Conservation (phyloP, 441 rosid genomes). For the Eruca vesicaria region DNA sequence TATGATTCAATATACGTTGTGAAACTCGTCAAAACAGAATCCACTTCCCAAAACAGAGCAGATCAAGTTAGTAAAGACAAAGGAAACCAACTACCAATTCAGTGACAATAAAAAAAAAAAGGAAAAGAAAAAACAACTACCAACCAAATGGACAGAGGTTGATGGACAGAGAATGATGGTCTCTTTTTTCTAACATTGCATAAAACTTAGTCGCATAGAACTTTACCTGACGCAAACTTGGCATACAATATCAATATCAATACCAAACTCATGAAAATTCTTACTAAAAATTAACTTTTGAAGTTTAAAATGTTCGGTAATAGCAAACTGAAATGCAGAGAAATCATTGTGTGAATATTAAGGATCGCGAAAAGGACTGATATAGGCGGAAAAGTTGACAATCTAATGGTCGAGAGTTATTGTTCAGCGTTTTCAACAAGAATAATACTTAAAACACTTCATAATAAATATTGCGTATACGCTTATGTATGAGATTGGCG, state of each 20-base stretch:
- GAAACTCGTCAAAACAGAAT: not conserved
- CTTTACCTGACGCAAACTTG: not conserved
- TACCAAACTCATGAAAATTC: not conserved
- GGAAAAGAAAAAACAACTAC: no score
- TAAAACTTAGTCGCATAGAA: no score
- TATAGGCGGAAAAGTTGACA: not conserved
- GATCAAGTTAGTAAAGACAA: no score
- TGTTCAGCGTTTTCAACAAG: constrained; percentile 11
- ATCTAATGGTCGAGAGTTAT: constrained; percentile 10
- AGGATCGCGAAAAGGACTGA: constrained; percentile 4
- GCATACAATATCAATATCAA: not conserved
- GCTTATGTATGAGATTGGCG: constrained; percentile 13
- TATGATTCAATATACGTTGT: not conserved
- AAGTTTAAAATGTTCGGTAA: not conserved
- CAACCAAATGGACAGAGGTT: no score
- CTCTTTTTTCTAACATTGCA: not conserved
- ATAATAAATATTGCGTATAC: constrained; percentile 2
- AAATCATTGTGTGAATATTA: constrained; percentile 1
- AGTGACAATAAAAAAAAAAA: no score
- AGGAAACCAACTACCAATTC: no score
- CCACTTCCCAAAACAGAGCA: no score
- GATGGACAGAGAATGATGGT: not conserved
- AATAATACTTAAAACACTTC: constrained; percentile 6
- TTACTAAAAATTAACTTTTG: not conserved
- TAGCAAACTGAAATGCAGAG: not conserved